Evolutionary conservation across 1,284 basidiomycete genomes (phyloP), one percentile per base, ranked within the genome.

Genomic region (Cryptococcus sp.): DNA sequence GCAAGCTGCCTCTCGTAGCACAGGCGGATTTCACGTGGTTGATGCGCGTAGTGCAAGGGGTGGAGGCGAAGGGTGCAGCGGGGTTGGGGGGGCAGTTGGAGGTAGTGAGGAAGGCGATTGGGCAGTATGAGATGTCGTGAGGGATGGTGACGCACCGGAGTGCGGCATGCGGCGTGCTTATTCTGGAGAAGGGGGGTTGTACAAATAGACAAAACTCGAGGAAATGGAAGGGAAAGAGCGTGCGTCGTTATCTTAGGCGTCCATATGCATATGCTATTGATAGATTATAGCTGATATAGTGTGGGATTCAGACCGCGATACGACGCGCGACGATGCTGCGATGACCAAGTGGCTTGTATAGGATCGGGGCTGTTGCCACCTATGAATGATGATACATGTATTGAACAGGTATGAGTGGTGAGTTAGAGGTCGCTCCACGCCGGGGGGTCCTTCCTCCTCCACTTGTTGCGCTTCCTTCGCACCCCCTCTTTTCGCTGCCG

Each of bases 21-120:
- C 91, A 93, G 70, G 90, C 91, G 1, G 91, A 96, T 75, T 92
- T 94, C 70, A 85, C 82, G 1, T 93, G 87, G 76, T 80, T 95
- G 48, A 56, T 75, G 43, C 66, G 60, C 52, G 52, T 71, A 3
- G 46, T 53, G 36, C 42, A 42, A 38, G 47, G 53, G n/a, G 15
- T 46, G 43, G 50, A 15, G 24, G 23, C 12, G 36, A 46, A 56
- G 5, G 47, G 53, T 12, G 54, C 48, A 11, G 62, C 58, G 35
- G 53, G 42, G 21, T 7, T 54, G 20, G 50, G 40, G 15, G 58
- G 66, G 54, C 70, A 72, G 64, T 38, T 74, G 53, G 66, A 68
- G 20, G 57, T 72, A 6, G 53, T 74, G 6, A 51, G 66, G 18
- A 48, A 55, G 39, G 62, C 63, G 38, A 58, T 65, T 36, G 65